These are phyloP conservation scores for Exophiala bonariae DNA, from an alignment of 2,329 filamentous ascomycete genomes.

Conservation along the genomic window DNA sequence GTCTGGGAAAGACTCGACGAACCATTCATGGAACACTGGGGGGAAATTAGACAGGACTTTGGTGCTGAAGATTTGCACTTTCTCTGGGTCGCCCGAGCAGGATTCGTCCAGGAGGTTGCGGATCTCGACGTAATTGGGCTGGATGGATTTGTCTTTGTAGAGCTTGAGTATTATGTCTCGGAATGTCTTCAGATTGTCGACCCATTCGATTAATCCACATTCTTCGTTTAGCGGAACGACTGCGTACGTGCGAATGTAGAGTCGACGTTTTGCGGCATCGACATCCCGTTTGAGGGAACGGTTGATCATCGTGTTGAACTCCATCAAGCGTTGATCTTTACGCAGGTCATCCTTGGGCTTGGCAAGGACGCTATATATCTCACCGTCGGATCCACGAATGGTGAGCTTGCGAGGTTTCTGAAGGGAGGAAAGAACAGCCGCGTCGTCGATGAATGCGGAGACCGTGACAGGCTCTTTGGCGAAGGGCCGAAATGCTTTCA, in stretches of 20 bases:
- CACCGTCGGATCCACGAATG: slow-evolving; percentile 84
- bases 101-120: slow-evolving; percentile 63
- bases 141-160: slow-evolving; percentile 73
- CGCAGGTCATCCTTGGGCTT: slow-evolving; percentile 98
- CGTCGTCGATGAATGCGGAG: slow-evolving; percentile 76
- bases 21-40: slow-evolving; percentile 88
- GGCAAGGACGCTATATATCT: slow-evolving; percentile 84
- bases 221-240: slow-evolving; percentile 97
- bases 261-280: slow-evolving; percentile 82
- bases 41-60: slow-evolving; percentile 62
- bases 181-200: slow-evolving; percentile 90
- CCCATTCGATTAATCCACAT: slow-evolving; percentile 97
- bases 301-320: slow-evolving; percentile 99
- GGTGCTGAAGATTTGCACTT: slow-evolving; percentile 54
- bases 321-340: slow-evolving; percentile 97
- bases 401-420: slow-evolving; percentile 90
- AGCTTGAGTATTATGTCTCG: slow-evolving; percentile 83
- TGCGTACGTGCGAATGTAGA: slow-evolving; percentile 96
- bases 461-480: slow-evolving; percentile 84
- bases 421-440: slow-evolving; percentile 84
- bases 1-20: slow-evolving; percentile 90
- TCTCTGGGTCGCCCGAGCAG: slow-evolving; percentile 47
- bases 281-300: slow-evolving; percentile 87
- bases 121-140: slow-evolving; percentile 65
- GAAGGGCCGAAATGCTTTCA: slow-evolving; percentile 78